Percentiles rank a stretch among this genome's conserved stretches.
phyloP scores from a whole-genome alignment of 192 early-diverging fungal species.

The Jimgerdemannia flammicorona region DNA sequence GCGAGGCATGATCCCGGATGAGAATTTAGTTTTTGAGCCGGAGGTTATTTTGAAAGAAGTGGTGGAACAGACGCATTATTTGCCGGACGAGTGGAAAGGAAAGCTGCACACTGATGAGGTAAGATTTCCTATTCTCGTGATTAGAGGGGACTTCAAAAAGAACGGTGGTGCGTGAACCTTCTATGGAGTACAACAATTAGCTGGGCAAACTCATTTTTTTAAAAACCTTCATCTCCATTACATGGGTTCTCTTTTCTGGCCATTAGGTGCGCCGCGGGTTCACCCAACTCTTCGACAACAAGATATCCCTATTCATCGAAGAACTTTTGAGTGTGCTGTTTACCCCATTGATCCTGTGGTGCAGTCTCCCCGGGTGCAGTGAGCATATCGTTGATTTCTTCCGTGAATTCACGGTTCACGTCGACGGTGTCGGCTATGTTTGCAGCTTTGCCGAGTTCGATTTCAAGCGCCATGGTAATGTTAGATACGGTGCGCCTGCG shows the following conservation, averaged over 20 bases:
- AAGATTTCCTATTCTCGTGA: background rate
- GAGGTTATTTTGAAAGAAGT: constrained; percentile 70
- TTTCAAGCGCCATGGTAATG: constrained; percentile 87
- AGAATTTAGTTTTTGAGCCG: constrained; percentile 81
- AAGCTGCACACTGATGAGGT: constrained; percentile 81
- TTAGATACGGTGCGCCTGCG: constrained; percentile 76
- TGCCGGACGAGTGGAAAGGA: constrained; percentile 82
- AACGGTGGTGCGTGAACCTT: too few species aligned
- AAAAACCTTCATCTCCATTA: too few species aligned
- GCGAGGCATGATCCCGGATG: constrained; percentile 79
- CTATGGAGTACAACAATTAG: too few species aligned
- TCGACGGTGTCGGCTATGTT: constrained; percentile 88
- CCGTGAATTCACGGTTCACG: constrained; percentile 90
- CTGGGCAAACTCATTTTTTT: too few species aligned
- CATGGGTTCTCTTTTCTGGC: too few species aligned
- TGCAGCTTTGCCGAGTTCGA: constrained; percentile 98
- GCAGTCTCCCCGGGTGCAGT: constrained; percentile 70
- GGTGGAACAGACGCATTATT: constrained; percentile 85
- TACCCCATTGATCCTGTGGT: constrained; percentile 80
- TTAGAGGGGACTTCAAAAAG: too few species aligned
- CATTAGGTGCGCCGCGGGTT: constrained; percentile 74
- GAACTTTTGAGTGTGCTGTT: constrained; percentile 80
- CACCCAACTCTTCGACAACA: constrained; percentile 72
- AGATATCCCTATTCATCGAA: constrained; percentile 72
- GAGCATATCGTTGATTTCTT: constrained; percentile 91